phyloP scores from a whole-genome alignment of 768 basidiomycete species.

The Psilocybe tampanensis region DNA sequence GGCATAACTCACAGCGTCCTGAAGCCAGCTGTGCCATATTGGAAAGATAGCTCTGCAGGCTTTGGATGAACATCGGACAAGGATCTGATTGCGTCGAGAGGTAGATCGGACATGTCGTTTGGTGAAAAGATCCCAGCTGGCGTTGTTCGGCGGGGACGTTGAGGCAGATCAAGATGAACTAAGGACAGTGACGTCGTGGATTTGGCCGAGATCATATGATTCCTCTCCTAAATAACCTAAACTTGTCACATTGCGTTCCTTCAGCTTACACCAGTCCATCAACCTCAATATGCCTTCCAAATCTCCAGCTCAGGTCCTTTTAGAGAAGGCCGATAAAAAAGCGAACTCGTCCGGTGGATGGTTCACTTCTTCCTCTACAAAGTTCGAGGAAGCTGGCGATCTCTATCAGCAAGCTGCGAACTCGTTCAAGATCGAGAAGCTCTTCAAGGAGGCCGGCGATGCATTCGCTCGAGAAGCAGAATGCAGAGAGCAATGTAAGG shows the following conservation, averaged over 20 bases:
- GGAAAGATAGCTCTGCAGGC: slow-evolving; percentile 66
- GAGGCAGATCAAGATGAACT: background rate
- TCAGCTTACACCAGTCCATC: background rate
- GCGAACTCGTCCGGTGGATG: slow-evolving; percentile 80
- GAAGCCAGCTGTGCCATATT: slow-evolving; percentile 96
- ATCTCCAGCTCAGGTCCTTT: slow-evolving; percentile 72
- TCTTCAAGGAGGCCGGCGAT: slow-evolving; percentile 91
- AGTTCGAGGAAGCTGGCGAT: slow-evolving; percentile 95
- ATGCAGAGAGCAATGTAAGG: slow-evolving; percentile 86
- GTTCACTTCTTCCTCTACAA: slow-evolving; percentile 84
- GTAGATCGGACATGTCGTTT: slow-evolving; percentile 29
- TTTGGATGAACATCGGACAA: slow-evolving; percentile 71
- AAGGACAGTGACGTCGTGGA: slow-evolving; percentile 14
- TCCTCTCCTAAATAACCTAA: slow-evolving; percentile 17
- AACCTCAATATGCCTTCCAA: slow-evolving; percentile 63
- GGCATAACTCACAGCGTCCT: slow-evolving; percentile 72
- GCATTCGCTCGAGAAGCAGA: slow-evolving; percentile 93
- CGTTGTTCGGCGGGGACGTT: background rate
- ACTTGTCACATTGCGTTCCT: slow-evolving; percentile 16
- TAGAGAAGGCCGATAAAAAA: slow-evolving; percentile 95
- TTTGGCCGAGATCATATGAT: slow-evolving; percentile 18
- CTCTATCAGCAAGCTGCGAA: slow-evolving; percentile 95
- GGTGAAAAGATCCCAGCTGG: background rate
- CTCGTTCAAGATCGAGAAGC: slow-evolving; percentile 88
- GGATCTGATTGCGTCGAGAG: slow-evolving; percentile 45